phyloP scores from a whole-genome alignment of 305 asterid genomes.

The Fraxinus platypoda region DNA sequence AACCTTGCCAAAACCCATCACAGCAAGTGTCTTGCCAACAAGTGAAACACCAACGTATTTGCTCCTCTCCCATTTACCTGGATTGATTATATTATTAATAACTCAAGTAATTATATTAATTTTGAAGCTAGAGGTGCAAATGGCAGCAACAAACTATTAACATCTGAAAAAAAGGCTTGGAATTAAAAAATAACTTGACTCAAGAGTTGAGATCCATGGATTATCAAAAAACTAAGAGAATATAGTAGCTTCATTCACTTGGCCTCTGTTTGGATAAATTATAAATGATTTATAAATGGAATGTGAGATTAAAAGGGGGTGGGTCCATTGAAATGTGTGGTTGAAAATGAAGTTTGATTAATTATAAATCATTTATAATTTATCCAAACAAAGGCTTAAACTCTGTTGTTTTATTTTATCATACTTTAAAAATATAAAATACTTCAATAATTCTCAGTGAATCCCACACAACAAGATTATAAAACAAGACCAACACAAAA shows the following conservation, averaged over 20 bases:
- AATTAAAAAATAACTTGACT: neutral
- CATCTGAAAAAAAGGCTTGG: neutral
- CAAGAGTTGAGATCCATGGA: neutral
- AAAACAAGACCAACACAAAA: neutral
- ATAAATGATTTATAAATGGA: neutral
- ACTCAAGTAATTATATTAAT: neutral
- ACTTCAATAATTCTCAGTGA: neutral
- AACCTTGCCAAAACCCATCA: constrained; percentile 96
- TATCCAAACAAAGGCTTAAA: neutral
- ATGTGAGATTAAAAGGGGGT: neutral
- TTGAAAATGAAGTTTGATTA: neutral
- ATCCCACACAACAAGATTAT: neutral
- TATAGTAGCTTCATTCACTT: neutral
- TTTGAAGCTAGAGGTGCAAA: neutral
- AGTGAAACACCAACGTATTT: constrained; percentile 95
- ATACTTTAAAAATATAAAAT: neutral
- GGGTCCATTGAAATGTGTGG: neutral
- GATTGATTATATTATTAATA: constrained; percentile 14
- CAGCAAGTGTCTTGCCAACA: constrained; percentile 89
- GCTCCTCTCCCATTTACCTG: constrained; percentile 92
- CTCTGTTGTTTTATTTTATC: neutral
- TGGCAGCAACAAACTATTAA: neutral
- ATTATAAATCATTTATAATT: neutral
- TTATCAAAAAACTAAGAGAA: neutral
- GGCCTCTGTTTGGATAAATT: neutral